Conservation (phyloP, 371 early-diverging fungal genomes). For the Funneliformis caledonium region DNA sequence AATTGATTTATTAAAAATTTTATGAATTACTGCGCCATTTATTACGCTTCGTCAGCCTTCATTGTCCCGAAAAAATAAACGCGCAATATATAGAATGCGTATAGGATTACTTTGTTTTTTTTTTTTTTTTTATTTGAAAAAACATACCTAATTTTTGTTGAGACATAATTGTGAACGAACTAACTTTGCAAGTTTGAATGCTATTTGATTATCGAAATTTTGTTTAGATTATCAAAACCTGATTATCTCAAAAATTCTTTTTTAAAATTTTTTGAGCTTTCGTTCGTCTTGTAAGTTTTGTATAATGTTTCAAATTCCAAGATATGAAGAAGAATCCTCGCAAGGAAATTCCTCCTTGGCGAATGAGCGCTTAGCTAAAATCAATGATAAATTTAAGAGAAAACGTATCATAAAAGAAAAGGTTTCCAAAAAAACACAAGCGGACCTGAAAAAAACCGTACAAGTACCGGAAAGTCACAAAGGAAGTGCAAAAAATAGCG, state of each 20-base stretch:
- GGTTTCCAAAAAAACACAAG: neutral
- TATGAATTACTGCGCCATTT: neutral
- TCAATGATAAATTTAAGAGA: slow-evolving; percentile 26
- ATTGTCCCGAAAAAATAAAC: too few relatives aligned
- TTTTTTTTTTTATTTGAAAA: neutral
- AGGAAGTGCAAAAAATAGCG: neutral
- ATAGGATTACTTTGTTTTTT: too few relatives aligned
- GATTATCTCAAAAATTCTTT: neutral
- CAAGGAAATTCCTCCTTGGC: neutral
- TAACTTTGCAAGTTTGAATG: neutral
- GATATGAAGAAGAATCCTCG: slow-evolving; percentile 18
- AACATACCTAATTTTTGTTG: neutral
- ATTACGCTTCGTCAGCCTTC: neutral
- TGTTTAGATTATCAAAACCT: neutral
- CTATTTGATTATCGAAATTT: neutral
- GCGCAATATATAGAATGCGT: too few relatives aligned
- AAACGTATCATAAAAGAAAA: slow-evolving; percentile 23
- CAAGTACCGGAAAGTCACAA: neutral
- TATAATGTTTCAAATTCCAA: slow-evolving; percentile 25
- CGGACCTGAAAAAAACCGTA: neutral
- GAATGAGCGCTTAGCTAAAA: slow-evolving; percentile 15
- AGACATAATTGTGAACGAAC: neutral
- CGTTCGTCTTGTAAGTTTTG: neutral
- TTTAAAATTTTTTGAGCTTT: neutral
- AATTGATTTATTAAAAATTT: neutral